phyloP scores from a whole-genome alignment of 129 eudicot genomes.

The Centaurea solstitialis region DNA sequence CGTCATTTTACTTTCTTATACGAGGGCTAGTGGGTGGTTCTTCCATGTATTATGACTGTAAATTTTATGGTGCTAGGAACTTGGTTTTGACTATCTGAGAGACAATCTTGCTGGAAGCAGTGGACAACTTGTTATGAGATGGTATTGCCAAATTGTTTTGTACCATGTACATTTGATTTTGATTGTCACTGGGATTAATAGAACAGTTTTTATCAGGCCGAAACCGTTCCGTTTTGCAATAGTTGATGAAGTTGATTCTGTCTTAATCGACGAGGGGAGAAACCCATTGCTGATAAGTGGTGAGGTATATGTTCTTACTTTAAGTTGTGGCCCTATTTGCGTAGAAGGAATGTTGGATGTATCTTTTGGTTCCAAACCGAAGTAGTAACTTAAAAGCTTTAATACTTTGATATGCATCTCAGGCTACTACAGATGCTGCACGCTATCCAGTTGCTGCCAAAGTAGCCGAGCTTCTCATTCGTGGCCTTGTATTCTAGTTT shows the following conservation, averaged over 20 bases:
- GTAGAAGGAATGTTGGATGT: neutral
- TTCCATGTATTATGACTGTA: neutral
- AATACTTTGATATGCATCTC: conserved; percentile 21
- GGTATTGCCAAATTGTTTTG: conserved; percentile 42
- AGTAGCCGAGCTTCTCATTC: conserved; percentile 93
- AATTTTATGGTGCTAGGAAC: conserved; percentile 60
- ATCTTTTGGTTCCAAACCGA: neutral
- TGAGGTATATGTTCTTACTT: conserved; percentile 50
- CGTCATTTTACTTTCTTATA: conserved; percentile 1
- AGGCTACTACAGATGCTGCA: conserved; percentile 93
- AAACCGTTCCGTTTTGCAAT: conserved; percentile 97
- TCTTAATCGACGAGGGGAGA: conserved; percentile 96
- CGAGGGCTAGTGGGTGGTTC: neutral
- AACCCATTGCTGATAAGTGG: conserved; percentile 95
- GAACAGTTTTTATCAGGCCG: conserved; percentile 61
- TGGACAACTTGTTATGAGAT: conserved; percentile 92
- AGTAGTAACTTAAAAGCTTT: conserved; percentile 1
- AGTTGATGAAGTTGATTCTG: conserved; percentile 99
- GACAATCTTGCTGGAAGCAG: conserved; percentile 87
- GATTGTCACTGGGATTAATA: neutral
- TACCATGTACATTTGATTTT: conserved; percentile 9
- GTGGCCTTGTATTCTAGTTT: conserved; percentile 52
- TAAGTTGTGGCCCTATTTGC: neutral
- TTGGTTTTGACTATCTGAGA: conserved; percentile 98
- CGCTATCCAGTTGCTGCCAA: conserved; percentile 98